phyloP scores from a whole-genome alignment of 1,284 basidiomycete species.

The Agroathelia rolfsii region DNA sequence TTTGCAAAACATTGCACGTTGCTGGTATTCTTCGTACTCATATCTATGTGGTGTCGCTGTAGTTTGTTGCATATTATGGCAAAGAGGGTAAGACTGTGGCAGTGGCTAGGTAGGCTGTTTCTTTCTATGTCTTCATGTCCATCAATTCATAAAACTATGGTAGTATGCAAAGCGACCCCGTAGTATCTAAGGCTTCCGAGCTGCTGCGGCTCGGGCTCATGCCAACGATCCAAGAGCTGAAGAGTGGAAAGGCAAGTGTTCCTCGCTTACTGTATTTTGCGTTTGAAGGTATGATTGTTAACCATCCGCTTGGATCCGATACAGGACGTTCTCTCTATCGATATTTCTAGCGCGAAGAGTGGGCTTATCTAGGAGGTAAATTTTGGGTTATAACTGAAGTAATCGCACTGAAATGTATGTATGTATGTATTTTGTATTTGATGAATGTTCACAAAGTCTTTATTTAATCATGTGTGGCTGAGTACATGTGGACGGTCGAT shows the following conservation, averaged over 20 bases:
- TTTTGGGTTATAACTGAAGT: too few relatives aligned
- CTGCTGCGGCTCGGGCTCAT: slow-evolving; percentile 73
- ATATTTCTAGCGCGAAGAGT: slow-evolving; percentile 10
- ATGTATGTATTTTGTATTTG: too few relatives aligned
- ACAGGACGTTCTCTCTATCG: slow-evolving; percentile 10
- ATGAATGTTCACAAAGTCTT: too few relatives aligned
- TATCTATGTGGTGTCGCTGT: slow-evolving; percentile 3
- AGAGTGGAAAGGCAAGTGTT: slow-evolving; percentile 46
- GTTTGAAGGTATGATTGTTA: slow-evolving; percentile 1
- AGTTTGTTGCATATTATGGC: slow-evolving; percentile 85
- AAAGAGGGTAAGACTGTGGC: slow-evolving; percentile 73
- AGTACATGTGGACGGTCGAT: too few relatives aligned
- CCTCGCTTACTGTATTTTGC: slow-evolving; percentile 1
- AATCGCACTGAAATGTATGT: too few relatives aligned
- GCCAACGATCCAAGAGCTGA: slow-evolving; percentile 73
- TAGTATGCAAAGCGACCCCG: slow-evolving; percentile 77
- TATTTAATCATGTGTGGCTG: too few relatives aligned
- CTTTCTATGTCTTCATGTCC: slow-evolving; percentile 2
- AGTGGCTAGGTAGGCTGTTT: slow-evolving; percentile 50
- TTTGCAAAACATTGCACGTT: not conserved
- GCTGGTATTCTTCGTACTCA: not conserved
- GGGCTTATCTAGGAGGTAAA: too few relatives aligned
- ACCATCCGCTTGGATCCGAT: not conserved
- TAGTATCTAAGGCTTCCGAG: slow-evolving; percentile 76
- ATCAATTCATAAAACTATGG: slow-evolving; percentile 2